Evolutionary conservation across 202 grass and related monocot genomes (phyloP).

Genomic region (Eragrostis tef): DNA sequence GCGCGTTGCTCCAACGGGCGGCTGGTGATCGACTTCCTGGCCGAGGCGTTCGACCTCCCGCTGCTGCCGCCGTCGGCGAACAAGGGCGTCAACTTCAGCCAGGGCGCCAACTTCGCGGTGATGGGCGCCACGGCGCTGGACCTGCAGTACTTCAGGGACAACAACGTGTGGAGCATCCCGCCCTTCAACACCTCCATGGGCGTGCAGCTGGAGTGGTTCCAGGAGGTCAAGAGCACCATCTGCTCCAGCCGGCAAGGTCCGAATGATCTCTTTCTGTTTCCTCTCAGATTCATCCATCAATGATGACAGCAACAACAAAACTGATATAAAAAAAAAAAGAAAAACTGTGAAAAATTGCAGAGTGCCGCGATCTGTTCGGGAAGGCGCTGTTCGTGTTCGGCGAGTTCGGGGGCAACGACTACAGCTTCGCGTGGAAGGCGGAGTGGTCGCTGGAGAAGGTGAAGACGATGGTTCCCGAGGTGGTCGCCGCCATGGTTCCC

Average conservation of each 20-base stretch:
- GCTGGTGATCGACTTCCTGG: slow-evolving; percentile 90
- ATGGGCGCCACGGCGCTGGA: slow-evolving; percentile 78
- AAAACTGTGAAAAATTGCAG: slow-evolving; percentile 15
- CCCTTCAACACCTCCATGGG: slow-evolving; percentile 78
- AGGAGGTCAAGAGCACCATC: slow-evolving; percentile 59
- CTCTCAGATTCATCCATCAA: too few relatives aligned
- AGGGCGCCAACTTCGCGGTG: slow-evolving; percentile 91
- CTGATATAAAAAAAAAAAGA: not conserved
- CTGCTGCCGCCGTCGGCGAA: slow-evolving; percentile 78
- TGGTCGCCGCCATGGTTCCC: slow-evolving; percentile 57
- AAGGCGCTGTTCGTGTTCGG: slow-evolving; percentile 75
- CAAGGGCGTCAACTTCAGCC: slow-evolving; percentile 74
- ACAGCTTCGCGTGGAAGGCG: slow-evolving; percentile 70
- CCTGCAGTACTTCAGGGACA: slow-evolving; percentile 70
- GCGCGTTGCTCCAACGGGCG: slow-evolving; percentile 85
- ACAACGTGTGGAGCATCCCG: slow-evolving; percentile 75
- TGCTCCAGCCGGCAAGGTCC: slow-evolving; percentile 56
- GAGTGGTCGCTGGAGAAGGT: slow-evolving; percentile 64
- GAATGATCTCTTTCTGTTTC: not conserved
- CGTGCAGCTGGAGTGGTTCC: slow-evolving; percentile 75
- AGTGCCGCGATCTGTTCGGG: slow-evolving; percentile 57
- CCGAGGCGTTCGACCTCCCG: slow-evolving; percentile 73
- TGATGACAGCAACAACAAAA: not conserved
- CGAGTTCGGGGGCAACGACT: slow-evolving; percentile 91
- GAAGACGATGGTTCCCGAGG: slow-evolving; percentile 65